These are phyloP conservation scores for Pezicula carpinea DNA, from an alignment of 2,329 filamentous ascomycete species.

Conservation along the genomic window DNA sequence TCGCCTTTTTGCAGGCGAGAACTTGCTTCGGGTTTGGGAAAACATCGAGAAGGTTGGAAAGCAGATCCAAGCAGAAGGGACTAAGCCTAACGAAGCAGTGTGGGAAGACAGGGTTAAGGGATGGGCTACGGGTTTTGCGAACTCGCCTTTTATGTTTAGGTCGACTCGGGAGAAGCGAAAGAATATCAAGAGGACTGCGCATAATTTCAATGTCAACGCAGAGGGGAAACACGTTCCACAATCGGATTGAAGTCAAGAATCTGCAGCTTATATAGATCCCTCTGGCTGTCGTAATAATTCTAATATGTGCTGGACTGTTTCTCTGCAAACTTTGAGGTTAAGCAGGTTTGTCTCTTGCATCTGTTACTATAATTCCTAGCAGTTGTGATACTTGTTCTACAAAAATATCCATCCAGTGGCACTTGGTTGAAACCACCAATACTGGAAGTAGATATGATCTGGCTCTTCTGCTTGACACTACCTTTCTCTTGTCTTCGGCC, in stretches of 20 bases:
- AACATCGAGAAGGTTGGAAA: conserved; percentile 40
- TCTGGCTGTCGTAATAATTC: no score
- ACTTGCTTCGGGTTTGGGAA: conserved; percentile 58
- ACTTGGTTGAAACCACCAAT: background rate
- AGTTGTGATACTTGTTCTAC: background rate
- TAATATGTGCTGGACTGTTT: no score
- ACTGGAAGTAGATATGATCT: background rate
- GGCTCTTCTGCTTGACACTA: no score
- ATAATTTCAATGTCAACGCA: conserved; percentile 3
- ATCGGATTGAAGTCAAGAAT: no score
- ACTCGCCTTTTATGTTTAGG: conserved; percentile 5
- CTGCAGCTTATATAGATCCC: no score
- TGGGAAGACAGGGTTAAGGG: conserved; percentile 2
- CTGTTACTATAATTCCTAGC: no score
- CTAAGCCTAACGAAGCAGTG: conserved; percentile 2
- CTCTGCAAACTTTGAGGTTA: no score
- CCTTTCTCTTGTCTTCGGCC: no score
- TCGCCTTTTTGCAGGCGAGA: conserved; percentile 52
- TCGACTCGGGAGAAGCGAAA: background rate
- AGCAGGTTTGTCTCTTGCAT: no score
- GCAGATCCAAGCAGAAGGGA: background rate
- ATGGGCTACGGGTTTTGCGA: conserved; percentile 3
- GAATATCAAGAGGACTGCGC: background rate
- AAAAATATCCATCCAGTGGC: background rate
- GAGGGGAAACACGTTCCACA: background rate